Evolutionary conservation across 164 flowering plant genomes (phyloP), one percentile per base, ranked within the genome.

Genomic region (Magnolia officinalis): DNA sequence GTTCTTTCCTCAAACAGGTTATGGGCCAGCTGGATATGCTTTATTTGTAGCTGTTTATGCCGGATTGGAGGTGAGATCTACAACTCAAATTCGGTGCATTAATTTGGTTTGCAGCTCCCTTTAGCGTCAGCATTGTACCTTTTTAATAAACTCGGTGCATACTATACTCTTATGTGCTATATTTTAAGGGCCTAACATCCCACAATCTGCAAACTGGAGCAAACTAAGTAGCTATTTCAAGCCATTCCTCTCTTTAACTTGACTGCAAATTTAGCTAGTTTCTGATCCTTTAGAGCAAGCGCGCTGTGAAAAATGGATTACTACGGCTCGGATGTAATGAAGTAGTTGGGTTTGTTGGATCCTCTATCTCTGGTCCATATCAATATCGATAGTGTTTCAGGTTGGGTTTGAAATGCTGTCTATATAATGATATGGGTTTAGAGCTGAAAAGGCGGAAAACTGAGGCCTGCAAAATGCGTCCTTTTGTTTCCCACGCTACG

Each of bases 21-120:
- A 94, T 87, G 99, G 99, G 21, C 86, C 95, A 20, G 94, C 95
- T 67, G 99, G 99, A 77, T 96, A 96, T 90, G 99, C 97, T 67
- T 80, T 96, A 76, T 96, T 96, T 83, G 91, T 94, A 2, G 95
- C 89, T 20, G 97, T 89, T 78, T 96, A 94, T 85, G 99, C 98
- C 31, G 98, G 96, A 78, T 63, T 93, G 77, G 98, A 93, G 83
- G 98, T 91, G 88, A 66, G 82, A 71, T 29, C 49, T 50, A 31
- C 26, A 67, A 51, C 70, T 19, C 24, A 67, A 20, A n/a, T 16
- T 3, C 5, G 31, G 20, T 13, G 8, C 50, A 26, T 31, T 29
- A 31, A 24, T 18, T 68, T 68, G 72, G 59, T 71, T 19, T 55
- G 13, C 61, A 16, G 61, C 61, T 55, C 61, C 61, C 61, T 55